Evolutionary conservation across 1,284 basidiomycete genomes (phyloP).

Genomic region (Moesziomyces parantarcticus): DNA sequence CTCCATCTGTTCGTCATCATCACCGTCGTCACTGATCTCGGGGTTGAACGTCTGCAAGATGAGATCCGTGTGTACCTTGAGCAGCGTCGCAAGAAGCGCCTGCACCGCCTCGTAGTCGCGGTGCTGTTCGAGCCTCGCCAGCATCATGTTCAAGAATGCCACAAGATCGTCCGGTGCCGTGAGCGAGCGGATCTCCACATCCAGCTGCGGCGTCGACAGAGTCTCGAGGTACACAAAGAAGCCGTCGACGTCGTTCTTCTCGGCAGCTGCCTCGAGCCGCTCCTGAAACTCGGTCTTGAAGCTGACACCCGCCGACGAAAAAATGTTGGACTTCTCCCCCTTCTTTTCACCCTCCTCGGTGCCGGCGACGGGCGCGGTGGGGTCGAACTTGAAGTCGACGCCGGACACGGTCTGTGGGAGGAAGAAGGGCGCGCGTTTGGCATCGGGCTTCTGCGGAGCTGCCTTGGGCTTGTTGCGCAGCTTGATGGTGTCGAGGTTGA

Average conservation of each 20-base stretch:
- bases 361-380: slow-evolving; percentile 9
- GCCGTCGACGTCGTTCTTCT: slow-evolving; percentile 39
- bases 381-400: slow-evolving; percentile 44
- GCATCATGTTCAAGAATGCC: slow-evolving; percentile 80
- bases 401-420: slow-evolving; percentile 71
- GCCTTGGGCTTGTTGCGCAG: slow-evolving; percentile 93
- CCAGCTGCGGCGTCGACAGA: slow-evolving; percentile 87
- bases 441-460: slow-evolving; percentile 90
- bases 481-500: slow-evolving; percentile 95
- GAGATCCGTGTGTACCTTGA: slow-evolving; percentile 82
- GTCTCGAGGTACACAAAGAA: slow-evolving; percentile 89
- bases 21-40: slow-evolving; percentile 80
- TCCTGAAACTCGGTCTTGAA: slow-evolving; percentile 56
- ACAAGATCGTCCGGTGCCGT: slow-evolving; percentile 76
- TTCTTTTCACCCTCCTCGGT: neutral
- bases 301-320: slow-evolving; percentile 36
- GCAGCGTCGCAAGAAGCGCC: slow-evolving; percentile 83
- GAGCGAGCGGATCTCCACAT: slow-evolving; percentile 85
- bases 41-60: slow-evolving; percentile 30
- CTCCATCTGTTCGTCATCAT: slow-evolving; percentile 19
- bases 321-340: slow-evolving; percentile 30
- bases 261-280: slow-evolving; percentile 40
- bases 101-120: slow-evolving; percentile 96
- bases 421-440: slow-evolving; percentile 87
- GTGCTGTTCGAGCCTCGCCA: slow-evolving; percentile 78